Evolutionary conservation across 768 basidiomycete genomes (phyloP), one percentile per base, ranked within the genome.

Genomic region (Lactarius sanguifluus): DNA sequence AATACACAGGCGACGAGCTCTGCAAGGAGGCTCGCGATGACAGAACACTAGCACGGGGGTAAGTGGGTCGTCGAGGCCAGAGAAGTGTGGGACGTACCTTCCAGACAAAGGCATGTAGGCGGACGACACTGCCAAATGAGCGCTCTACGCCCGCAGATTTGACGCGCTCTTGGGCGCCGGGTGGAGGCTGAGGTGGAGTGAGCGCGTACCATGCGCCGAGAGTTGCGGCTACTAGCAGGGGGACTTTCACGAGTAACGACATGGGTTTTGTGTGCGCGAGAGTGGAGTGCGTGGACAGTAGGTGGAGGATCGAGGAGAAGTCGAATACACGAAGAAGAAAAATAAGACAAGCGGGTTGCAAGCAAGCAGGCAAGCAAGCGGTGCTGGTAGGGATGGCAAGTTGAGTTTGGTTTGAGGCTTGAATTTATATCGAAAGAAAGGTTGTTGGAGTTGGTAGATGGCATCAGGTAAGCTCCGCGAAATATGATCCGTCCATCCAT

Each of bases 121-220:
- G 62, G 10, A 70, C 69, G 34, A 70, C 57, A n/a, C 34, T 34
- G 12, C 69, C 69, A 50, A 70, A 70, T 16, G 63, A 61, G 30
- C 67, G 68, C 25, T 70, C 69, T 40, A 58, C 57, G 36, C 69
- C 69, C 10, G 28, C 58, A 32, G 55, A 54, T 34, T 61, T 64
- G 59, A 62, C 43, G 12, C 67, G 62, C 30, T 70, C 69, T 3
- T 52, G 40, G 16, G 23, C 38, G 30, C 40, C 34, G 1, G 69
- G 69, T 1, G 66, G 63, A 9, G 69, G 69, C 16, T 70, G 68
- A 1, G 69, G 69, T n/a, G 69, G 67, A 3, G 69, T 70, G 56
- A 70, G 60, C 10, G 69, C 54, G 16, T 57, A 61, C 69, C 69
- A 70, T 10, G 69, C 32, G 57, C 67, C 67, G 5, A 62, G 23